Conservation (phyloP, 306 rosid species). For the Cicer chorassanicum region DNA sequence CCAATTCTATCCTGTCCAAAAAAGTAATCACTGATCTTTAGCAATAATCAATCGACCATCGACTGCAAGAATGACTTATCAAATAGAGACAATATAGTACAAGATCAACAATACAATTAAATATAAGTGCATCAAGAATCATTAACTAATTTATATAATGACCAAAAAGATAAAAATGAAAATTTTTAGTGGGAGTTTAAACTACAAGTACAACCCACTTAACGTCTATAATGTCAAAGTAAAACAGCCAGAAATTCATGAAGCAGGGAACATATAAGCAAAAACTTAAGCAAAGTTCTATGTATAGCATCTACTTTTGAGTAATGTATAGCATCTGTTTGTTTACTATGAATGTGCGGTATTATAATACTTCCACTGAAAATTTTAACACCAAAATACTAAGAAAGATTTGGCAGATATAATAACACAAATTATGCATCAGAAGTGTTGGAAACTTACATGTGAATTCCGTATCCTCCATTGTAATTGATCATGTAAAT, state of each 20-base stretch:
- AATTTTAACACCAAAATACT: not conserved
- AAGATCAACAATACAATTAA: constrained; percentile 28
- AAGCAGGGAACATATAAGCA: constrained; percentile 23
- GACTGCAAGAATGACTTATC: not conserved
- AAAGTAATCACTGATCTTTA: constrained; percentile 27
- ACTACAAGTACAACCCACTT: not conserved
- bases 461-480: constrained; percentile 95
- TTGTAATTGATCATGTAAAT: constrained; percentile 88
- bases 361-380: constrained; percentile 1
- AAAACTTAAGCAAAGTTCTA: not conserved
- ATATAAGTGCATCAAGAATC: constrained; percentile 11
- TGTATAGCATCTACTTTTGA: not conserved
- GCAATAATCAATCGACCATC: constrained; percentile 32
- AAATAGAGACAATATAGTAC: constrained; percentile 23
- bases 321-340: constrained; percentile 13
- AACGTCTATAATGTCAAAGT: not conserved
- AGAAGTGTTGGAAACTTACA: constrained; percentile 64
- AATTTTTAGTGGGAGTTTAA: not conserved
- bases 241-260: constrained; percentile 27
- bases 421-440: constrained; percentile 29
- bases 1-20: constrained; percentile 75
- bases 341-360: constrained; percentile 22
- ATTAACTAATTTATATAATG: constrained; percentile 1
- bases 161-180: not conserved
- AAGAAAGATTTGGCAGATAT: constrained; percentile 21